Evolutionary conservation across 257 asterid species (phyloP), one percentile per base, ranked within the genome.

Genomic region (Nicotiana undulata): DNA sequence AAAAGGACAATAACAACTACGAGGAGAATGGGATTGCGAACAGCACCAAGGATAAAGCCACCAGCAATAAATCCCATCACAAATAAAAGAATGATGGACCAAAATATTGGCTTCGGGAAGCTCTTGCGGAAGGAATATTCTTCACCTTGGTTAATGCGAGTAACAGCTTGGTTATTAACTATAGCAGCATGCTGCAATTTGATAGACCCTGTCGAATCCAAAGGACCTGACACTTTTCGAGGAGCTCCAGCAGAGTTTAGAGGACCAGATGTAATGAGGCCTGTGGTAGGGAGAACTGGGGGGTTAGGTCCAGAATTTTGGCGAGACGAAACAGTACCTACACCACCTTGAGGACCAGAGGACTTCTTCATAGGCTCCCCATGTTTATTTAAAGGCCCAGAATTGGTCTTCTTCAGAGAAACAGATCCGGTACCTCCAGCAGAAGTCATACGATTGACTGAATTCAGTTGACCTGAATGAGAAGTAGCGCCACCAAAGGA

Each of bases 11-110:
- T 81, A 13, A 92, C 89, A 28, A 90, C 93, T 9, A 89, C 85
- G 51, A 93, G 90, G 64, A 93, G 89, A 78, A 91, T 84, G 55
- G 90, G 89, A 86, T 87, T 93, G 77, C 85, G 94, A 72, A 93
- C 93, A 3, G 97, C 96, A 59, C 89, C 98, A 75, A 89, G 88
- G 79, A 93, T 93, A 87, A 92, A 92, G 24, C 92, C 92, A 75
- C 98, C 98, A 64, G 98, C 93, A 75, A 93, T 93, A 84, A 93
- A 89, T 26, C 98, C 98, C 97, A 93, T 90, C 80, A 90, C 87
- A 44, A 93, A 91, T 63, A 93, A 89, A 88, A 93, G 82, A 85
- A 93, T 79, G 83, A 91, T 87, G 7, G 94, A 91, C 95, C 94
- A 93, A 16, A 92, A 66, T 59, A 91, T 86, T 17, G 92, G 85